A percentile compares a stretch with the other conserved stretches of the same genome.
These are phyloP conservation scores for Talaromyces amestolkiae DNA, from an alignment of 2,329 filamentous ascomycete species.

Conservation along the genomic window DNA sequence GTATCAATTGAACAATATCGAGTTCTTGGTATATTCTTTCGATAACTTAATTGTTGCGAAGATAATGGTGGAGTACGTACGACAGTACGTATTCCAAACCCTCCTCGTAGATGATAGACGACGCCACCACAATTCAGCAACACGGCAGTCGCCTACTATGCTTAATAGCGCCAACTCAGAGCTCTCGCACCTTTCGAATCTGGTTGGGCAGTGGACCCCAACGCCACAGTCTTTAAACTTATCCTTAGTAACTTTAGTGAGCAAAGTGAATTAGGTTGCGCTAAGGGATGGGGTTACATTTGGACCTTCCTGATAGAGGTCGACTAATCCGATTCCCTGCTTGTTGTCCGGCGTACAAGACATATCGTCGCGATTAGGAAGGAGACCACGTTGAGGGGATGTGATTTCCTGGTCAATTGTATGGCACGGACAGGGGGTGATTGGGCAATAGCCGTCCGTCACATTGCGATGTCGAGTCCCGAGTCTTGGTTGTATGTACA, in stretches of 20 bases:
- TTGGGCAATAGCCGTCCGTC: not conserved
- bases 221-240: not conserved
- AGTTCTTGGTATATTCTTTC: too few species aligned
- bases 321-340: not conserved
- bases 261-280: not conserved
- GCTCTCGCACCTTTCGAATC: not conserved
- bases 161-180: not conserved
- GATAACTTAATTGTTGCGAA: too few species aligned
- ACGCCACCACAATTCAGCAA: not conserved
- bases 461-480: not conserved
- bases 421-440: not conserved
- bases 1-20: not conserved
- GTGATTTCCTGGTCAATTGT: not conserved
- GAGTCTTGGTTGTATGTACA: not conserved
- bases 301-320: not conserved
- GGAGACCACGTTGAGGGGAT: conserved; percentile 10
- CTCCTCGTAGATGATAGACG: not conserved
- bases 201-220: not conserved
- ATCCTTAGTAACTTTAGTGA: not conserved
- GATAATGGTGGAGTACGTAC: too few species aligned
- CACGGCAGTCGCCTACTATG: not conserved
- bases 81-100: too few species aligned
- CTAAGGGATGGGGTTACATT: conserved; percentile 11
- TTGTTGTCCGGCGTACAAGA: not conserved
- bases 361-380: conserved; percentile 7